Percentiles rank a stretch among this genome's conserved stretches.
Conservation (phyloP, 1,139 yeast species). For the Yamadazyma dushanensis region DNA sequence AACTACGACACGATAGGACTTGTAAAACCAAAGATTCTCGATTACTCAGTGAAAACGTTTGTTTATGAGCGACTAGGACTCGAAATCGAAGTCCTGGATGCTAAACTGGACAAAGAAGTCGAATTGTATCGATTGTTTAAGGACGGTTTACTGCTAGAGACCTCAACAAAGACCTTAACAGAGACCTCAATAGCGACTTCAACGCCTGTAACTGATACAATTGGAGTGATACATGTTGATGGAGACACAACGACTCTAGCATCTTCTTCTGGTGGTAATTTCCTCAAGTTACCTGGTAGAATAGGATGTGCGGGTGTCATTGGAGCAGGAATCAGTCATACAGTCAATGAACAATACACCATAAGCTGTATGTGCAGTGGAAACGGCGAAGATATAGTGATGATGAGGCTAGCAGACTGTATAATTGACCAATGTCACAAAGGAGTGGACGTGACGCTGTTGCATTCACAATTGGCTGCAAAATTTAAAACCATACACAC, state of each 20-base stretch:
- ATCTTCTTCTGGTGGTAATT: conserved; percentile 55
- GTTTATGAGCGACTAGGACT: conserved; percentile 10
- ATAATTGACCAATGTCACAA: conserved; percentile 11
- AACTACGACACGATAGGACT: conserved; percentile 21
- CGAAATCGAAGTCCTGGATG: conserved; percentile 1
- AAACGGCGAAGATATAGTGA: conserved; percentile 54
- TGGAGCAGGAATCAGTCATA: conserved; percentile 44
- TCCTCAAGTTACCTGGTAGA: conserved; percentile 49
- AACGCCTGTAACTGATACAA: conserved; percentile 37
- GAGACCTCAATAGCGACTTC: no score
- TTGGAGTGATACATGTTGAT: conserved; percentile 27
- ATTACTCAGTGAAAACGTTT: conserved; percentile 9
- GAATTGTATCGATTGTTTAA: conserved; percentile 16
- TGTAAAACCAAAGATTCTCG: conserved; percentile 26
- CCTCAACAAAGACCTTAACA: background rate
- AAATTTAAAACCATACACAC: conserved; percentile 5
- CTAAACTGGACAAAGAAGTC: conserved; percentile 8
- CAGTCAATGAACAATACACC: conserved; percentile 14
- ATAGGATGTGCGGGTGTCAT: conserved; percentile 55
- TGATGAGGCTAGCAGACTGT: conserved; percentile 37
- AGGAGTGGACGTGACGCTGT: background rate
- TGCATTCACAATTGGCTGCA: background rate
- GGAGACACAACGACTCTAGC: conserved; percentile 25
- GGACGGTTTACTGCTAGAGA: conserved; percentile 10
- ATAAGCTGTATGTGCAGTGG: conserved; percentile 53